A percentile compares a stretch with the other conserved stretches of the same genome.
These are phyloP conservation scores for Fusarium sp. DNA, from an alignment of 2,329 filamentous ascomycete species.

Conservation along the genomic window DNA sequence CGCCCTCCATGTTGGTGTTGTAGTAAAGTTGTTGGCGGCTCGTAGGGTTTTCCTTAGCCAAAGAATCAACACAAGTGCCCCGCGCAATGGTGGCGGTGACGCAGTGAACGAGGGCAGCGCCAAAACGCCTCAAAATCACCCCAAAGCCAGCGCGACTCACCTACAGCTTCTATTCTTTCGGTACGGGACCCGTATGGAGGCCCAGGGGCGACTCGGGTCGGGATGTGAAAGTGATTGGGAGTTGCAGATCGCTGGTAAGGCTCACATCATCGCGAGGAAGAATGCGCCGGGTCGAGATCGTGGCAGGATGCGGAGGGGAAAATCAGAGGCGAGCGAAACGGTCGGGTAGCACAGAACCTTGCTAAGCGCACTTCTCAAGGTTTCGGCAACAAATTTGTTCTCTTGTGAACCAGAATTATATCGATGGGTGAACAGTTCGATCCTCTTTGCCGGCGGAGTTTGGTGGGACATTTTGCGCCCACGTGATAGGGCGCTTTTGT, in stretches of 20 bases:
- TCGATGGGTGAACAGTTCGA: constrained; percentile 40
- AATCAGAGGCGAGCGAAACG: constrained; percentile 12
- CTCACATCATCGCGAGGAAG: constrained; percentile 55
- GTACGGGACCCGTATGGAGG: constrained; percentile 34
- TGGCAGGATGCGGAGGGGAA: constrained; percentile 25
- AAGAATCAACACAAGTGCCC: constrained; percentile 38
- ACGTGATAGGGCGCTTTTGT: constrained; percentile 53
- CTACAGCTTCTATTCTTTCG: constrained; percentile 43
- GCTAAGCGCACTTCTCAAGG: constrained; percentile 18
- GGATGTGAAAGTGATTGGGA: constrained; percentile 46
- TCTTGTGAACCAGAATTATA: constrained; percentile 46
- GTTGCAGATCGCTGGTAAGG: constrained; percentile 47
- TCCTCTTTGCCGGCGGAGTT: constrained; percentile 45
- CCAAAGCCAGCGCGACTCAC: constrained; percentile 40
- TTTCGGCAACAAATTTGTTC: constrained; percentile 40
- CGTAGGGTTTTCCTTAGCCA: constrained; percentile 45
- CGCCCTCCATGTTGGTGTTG: constrained; percentile 77
- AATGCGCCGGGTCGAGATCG: constrained; percentile 35
- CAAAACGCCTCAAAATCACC: not conserved
- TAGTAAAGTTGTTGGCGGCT: constrained; percentile 36
- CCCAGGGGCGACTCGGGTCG: constrained; percentile 42
- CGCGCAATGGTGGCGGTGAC: constrained; percentile 40
- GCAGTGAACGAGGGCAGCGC: constrained; percentile 21
- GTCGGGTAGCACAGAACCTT: constrained; percentile 9
- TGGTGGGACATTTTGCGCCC: constrained; percentile 56